Percentiles rank a stretch among this genome's conserved stretches.
Conservation (phyloP, 768 basidiomycete species). For the Boletus reticuloceps region DNA sequence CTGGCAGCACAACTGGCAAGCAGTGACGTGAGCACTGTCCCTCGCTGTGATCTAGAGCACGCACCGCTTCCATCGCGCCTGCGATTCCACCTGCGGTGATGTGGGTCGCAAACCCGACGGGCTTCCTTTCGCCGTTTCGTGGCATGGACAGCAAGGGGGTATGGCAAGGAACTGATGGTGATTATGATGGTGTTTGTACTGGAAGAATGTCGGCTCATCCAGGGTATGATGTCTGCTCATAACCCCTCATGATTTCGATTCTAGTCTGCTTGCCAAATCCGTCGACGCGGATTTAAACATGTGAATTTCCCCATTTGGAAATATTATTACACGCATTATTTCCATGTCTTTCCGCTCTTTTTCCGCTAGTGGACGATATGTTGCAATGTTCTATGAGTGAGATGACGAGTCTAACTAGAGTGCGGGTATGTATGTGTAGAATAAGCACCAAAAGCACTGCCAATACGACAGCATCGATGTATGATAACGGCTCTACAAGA, state of each 20-base stretch:
- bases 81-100: conserved; percentile 94
- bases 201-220: neutral
- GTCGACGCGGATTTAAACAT: conserved; percentile 24
- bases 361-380: conserved; percentile 13
- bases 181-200: neutral
- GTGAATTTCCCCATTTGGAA: conserved; percentile 26
- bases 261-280: conserved; percentile 1
- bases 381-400: conserved; percentile 3
- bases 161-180: neutral
- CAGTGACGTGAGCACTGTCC: neutral
- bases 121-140: conserved; percentile 61
- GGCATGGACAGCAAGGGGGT: conserved; percentile 40
- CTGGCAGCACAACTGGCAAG: conserved; percentile 69
- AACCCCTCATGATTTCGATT: conserved; percentile 21
- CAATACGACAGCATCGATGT: conserved; percentile 10
- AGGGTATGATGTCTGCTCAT: too few species aligned
- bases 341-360: conserved; percentile 19
- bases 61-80: conserved; percentile 88
- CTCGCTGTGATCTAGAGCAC: conserved; percentile 19
- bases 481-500: conserved; percentile 22
- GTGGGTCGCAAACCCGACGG: conserved; percentile 84
- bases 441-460: conserved; percentile 10
- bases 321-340: too few species aligned
- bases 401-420: conserved; percentile 2
- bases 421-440: neutral